Conservation (phyloP, 225 moss, liverwort and hornwort species). For the Takakia lepidozioides region DNA sequence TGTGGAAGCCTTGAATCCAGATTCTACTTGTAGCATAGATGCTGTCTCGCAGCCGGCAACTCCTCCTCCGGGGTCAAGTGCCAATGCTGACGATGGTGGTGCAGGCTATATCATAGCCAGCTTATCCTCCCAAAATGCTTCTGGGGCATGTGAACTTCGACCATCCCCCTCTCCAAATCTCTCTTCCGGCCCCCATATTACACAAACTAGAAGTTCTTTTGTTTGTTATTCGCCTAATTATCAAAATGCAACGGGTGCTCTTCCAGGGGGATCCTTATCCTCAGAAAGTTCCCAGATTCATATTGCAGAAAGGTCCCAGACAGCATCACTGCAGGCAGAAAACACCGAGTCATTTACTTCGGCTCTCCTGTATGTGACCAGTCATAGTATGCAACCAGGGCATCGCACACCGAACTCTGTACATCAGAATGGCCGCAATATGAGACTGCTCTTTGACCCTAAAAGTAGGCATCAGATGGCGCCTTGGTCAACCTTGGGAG, state of each 20-base stretch:
- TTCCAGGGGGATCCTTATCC: conserved; percentile 15
- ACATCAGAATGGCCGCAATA: conserved; percentile 58
- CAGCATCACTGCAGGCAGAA: conserved; percentile 48
- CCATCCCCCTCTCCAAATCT: conserved; percentile 34
- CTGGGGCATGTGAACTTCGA: conserved; percentile 51
- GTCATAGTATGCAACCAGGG: conserved; percentile 48
- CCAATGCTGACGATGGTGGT: conserved; percentile 37
- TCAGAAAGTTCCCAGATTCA: conserved; percentile 33
- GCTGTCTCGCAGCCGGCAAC: conserved; percentile 42
- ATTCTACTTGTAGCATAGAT: conserved; percentile 52
- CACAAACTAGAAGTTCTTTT: conserved; percentile 44
- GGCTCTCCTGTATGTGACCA: conserved; percentile 43
- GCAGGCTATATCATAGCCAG: conserved; percentile 29
- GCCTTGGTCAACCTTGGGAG: conserved; percentile 79
- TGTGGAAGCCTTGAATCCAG: conserved; percentile 1
- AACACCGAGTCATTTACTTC: conserved; percentile 57
- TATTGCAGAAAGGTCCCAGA: conserved; percentile 27
- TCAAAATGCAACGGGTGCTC: conserved; percentile 15
- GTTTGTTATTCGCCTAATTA: conserved; percentile 52
- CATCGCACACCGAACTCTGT: conserved; percentile 16
- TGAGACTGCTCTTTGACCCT: conserved; percentile 73
- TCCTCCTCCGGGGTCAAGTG: conserved; percentile 30
- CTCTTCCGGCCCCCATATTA: conserved; percentile 41
- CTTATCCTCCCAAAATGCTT: conserved; percentile 55
- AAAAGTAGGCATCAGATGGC: conserved; percentile 91